These are phyloP conservation scores for Nakataea oryzae DNA, from an alignment of 2,329 filamentous ascomycete species.

Conservation along the genomic window DNA sequence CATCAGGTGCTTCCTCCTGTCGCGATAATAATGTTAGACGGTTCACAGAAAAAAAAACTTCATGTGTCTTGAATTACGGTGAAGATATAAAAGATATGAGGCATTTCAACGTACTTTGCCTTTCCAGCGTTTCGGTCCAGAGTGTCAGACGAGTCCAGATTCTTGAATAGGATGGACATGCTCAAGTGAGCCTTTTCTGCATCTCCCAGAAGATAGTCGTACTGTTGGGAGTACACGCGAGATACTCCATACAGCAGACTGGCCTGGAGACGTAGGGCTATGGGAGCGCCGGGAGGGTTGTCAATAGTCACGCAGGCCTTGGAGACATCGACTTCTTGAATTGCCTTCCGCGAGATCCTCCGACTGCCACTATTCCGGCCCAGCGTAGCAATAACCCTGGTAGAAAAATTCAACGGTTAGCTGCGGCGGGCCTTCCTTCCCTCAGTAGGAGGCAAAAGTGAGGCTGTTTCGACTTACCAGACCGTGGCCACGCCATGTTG, in stretches of 20 bases:
- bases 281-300: conserved; percentile 64
- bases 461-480: conserved; percentile 49
- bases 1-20: conserved; percentile 64
- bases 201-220: conserved; percentile 73
- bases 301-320: conserved; percentile 86
- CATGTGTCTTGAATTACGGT: no score
- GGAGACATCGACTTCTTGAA: conserved; percentile 76
- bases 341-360: conserved; percentile 74
- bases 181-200: conserved; percentile 63
- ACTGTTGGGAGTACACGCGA: conserved; percentile 80
- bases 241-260: conserved; percentile 81
- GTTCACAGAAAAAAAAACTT: conserved; percentile 5
- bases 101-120: conserved; percentile 46
- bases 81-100: not conserved
- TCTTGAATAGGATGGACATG: conserved; percentile 58
- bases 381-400: conserved; percentile 83
- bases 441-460: not conserved
- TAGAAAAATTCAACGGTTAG: not conserved
- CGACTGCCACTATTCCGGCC: conserved; percentile 61
- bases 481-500: conserved; percentile 92
- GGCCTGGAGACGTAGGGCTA: conserved; percentile 82
- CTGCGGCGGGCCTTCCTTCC: not conserved
- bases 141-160: conserved; percentile 39
- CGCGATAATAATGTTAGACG: not conserved
- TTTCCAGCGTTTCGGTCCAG: conserved; percentile 64